Evolutionary conservation across 2,329 filamentous ascomycete species (phyloP), one percentile per base, ranked within the genome.

Genomic region (Alternaria sp.): DNA sequence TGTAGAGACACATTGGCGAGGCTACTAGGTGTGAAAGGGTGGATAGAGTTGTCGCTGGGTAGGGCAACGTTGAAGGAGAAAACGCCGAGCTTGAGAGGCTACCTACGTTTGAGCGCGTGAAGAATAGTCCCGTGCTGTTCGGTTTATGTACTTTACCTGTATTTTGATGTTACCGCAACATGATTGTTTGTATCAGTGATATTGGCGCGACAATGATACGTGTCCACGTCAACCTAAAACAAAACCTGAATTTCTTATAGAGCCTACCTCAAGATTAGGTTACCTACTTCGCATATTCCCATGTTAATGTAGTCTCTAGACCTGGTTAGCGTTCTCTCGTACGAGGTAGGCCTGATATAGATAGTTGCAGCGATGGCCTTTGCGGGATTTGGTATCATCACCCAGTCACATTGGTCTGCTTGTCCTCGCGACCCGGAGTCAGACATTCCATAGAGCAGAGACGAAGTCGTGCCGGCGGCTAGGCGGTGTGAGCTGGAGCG

Each of bases 1-100:
- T 21, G 53, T 43, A 53, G 54, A 61, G 12, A 61, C 51, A 13
- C 65, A 73, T 60, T 47, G n/a, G 25, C 61, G 43, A 17, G 25
- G 28, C n/a, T 47, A 3, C 2, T 40, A 40, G 28, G 1, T 19
- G 6, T 13, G 10, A 19, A 7, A 15, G 23, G 7, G 9, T 19
- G 10, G 12, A 32, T 8, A 9, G 1, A 7, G 30, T 25, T 2
- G 15, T 52, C 8, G 10, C 15, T 49, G 15, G 25, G 15, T 10
- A 47, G 5, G 21, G 13, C 23, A n/a, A n/a, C 15, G 5, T 7
- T 8, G 6, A 15, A 13, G n/a, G 47, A 8, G 10, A 15, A n/a
- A 9, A 32, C 19, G n/a, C 1, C 0, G 49, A 19, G 17, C 17
- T 51, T 36, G 8, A 7, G n/a, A 30, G 10, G 6, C 17, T 10